These are phyloP conservation scores for Syncephalastrum sp. DNA, from an alignment of 371 early-diverging fungal species.

Conservation along the genomic window DNA sequence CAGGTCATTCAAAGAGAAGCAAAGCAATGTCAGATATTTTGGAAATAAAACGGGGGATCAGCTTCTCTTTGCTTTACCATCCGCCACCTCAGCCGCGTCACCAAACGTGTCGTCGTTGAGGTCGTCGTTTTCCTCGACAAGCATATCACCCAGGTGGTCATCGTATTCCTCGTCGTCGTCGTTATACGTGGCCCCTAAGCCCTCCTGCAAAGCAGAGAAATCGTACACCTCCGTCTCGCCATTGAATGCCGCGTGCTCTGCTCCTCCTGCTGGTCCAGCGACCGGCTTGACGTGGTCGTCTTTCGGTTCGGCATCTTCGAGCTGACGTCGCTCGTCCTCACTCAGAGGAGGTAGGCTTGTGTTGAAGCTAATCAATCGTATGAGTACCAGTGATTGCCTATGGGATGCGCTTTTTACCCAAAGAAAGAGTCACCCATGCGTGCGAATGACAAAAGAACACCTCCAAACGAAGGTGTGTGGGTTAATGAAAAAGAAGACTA, in stretches of 20 bases:
- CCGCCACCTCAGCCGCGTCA: conserved; percentile 48
- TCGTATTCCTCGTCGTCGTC: conserved; percentile 44
- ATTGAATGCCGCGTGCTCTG: background rate
- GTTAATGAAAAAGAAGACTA: no score
- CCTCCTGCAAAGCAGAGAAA: conserved; percentile 39
- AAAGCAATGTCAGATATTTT: conserved; percentile 2
- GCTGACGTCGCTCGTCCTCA: conserved; percentile 40
- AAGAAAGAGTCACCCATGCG: conserved; percentile 51
- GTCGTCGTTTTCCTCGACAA: conserved; percentile 77
- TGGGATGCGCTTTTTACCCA: conserved; percentile 33
- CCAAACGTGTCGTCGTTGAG: conserved; percentile 90
- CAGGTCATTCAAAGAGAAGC: no score
- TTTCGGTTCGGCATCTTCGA: conserved; percentile 27
- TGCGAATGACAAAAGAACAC: no score
- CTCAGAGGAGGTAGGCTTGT: conserved; percentile 60
- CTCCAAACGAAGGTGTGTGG: no score
- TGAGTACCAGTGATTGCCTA: background rate
- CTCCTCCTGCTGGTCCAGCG: conserved; percentile 19
- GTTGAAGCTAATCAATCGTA: conserved; percentile 40
- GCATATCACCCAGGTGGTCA: conserved; percentile 51
- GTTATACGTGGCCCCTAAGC: conserved; percentile 20
- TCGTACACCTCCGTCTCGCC: conserved; percentile 45
- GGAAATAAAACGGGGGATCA: no score
- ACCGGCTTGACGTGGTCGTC: background rate
- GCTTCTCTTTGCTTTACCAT: conserved; percentile 32